These are phyloP conservation scores for Penium margaritaceum DNA, from an alignment of 139 green algal genomes.

Conservation along the genomic window DNA sequence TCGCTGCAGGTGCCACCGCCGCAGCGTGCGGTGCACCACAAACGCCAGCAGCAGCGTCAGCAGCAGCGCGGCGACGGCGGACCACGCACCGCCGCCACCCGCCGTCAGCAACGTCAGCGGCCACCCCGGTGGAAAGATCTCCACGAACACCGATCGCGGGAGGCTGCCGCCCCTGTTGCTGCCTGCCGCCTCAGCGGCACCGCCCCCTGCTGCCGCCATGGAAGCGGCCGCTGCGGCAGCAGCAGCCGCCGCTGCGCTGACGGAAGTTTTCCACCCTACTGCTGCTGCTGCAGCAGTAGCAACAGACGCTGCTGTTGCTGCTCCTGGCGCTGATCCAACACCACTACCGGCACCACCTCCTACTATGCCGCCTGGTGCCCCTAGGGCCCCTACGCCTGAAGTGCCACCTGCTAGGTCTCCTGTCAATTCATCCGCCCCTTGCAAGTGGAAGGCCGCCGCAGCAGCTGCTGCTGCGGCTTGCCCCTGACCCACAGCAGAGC, in stretches of 20 bases:
- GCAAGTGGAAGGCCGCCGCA: too few relatives aligned
- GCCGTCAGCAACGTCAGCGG: neutral
- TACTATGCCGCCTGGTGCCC: too few relatives aligned
- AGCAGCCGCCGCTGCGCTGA: neutral
- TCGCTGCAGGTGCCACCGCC: conserved; percentile 3
- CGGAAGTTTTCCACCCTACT: neutral
- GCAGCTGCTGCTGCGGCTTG: too few relatives aligned
- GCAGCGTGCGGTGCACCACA: conserved; percentile 8
- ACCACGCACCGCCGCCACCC: too few relatives aligned
- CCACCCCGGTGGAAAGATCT: neutral
- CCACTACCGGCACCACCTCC: too few relatives aligned
- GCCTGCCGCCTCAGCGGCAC: neutral
- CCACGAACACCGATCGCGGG: neutral
- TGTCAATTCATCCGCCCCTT: too few relatives aligned
- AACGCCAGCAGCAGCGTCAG: conserved; percentile 9
- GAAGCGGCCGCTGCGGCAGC: neutral
- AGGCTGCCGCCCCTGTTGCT: neutral
- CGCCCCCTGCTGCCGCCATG: neutral
- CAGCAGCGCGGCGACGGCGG: neutral
- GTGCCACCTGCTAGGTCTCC: too few relatives aligned
- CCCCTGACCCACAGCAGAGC: too few relatives aligned
- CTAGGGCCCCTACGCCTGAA: too few relatives aligned
- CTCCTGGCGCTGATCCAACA: conserved; percentile 1
- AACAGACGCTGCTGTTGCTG: neutral
- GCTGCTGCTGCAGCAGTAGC: neutral